Percentiles rank a stretch among this genome's conserved stretches.
Evolutionary conservation across 2,329 filamentous ascomycete species (phyloP).

Genomic region (Dothiorella sarmentorum): DNA sequence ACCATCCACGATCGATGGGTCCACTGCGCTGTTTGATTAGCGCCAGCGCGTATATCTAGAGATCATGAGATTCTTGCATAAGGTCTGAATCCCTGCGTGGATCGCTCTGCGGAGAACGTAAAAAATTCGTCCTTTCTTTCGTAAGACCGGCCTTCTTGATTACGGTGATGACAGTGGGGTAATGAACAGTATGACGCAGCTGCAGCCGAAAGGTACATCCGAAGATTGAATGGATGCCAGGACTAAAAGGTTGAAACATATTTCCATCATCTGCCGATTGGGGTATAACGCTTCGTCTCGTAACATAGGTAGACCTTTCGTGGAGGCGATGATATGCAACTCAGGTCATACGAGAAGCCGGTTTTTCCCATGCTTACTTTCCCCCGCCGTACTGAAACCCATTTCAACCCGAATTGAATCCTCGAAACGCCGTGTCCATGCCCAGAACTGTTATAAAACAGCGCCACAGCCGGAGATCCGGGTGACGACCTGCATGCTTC

Average conservation of each 20-base stretch:
- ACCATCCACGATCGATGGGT: slow-evolving; percentile 2
- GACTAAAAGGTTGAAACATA: not conserved
- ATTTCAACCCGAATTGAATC: not conserved
- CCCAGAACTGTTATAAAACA: not conserved
- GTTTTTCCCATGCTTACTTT: not conserved
- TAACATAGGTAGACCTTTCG: not conserved
- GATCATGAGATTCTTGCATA: slow-evolving; percentile 14
- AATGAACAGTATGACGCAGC: not conserved
- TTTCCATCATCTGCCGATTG: not conserved
- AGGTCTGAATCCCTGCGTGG: not conserved
- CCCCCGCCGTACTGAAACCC: not conserved
- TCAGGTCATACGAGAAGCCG: slow-evolving; percentile 2
- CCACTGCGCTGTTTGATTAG: not conserved
- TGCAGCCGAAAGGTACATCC: not conserved
- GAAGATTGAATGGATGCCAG: not conserved
- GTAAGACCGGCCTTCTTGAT: not conserved
- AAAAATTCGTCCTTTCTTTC: not conserved
- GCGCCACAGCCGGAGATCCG: not conserved
- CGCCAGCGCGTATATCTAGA: not conserved
- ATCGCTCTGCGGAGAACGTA: not conserved
- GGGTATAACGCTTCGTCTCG: slow-evolving; percentile 7
- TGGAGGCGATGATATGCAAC: not conserved
- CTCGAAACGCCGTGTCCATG: slow-evolving; percentile 2
- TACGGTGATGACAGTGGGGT: not conserved
- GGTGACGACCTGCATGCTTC: not conserved